Conservation (phyloP, 2,329 filamentous ascomycete species). For the Calonectria hawksworthii region DNA sequence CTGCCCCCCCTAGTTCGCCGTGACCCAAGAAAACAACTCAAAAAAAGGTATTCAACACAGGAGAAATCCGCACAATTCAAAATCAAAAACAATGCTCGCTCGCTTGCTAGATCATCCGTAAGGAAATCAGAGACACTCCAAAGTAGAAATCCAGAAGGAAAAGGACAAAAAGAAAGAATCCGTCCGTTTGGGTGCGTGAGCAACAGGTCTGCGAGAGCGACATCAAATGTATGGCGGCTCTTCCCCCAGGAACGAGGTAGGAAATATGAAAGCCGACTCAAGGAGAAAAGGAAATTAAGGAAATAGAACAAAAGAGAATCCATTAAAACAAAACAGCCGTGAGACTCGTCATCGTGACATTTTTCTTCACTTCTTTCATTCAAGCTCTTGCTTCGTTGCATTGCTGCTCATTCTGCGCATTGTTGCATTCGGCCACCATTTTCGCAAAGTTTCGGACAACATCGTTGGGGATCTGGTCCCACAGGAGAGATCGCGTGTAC, state of each 20-base stretch:
- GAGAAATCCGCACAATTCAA: slow-evolving; percentile 46
- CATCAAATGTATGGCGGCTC: slow-evolving; percentile 48
- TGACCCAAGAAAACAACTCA: slow-evolving; percentile 31
- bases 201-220: slow-evolving; percentile 59
- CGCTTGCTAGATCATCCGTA: slow-evolving; percentile 55
- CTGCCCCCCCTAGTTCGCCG: slow-evolving; percentile 37
- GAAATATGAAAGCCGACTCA: slow-evolving; percentile 39
- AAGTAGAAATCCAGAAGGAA: slow-evolving; percentile 48
- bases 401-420: slow-evolving; percentile 58
- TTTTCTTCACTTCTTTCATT: slow-evolving; percentile 52
- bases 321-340: slow-evolving; percentile 40
- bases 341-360: slow-evolving; percentile 54
- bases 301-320: slow-evolving; percentile 36
- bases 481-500: slow-evolving; percentile 91
- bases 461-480: slow-evolving; percentile 93
- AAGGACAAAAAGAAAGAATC: slow-evolving; percentile 52
- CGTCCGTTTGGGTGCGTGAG: slow-evolving; percentile 62
- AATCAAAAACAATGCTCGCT: slow-evolving; percentile 49
- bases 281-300: slow-evolving; percentile 43
- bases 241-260: slow-evolving; percentile 41
- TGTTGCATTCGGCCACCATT: slow-evolving; percentile 85
- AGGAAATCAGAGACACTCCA: slow-evolving; percentile 49
- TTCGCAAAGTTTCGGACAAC: slow-evolving; percentile 94
- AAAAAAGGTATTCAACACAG: slow-evolving; percentile 44
- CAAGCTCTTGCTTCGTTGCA: slow-evolving; percentile 59